Percentiles rank a stretch among this genome's conserved stretches.
phyloP scores from a whole-genome alignment of 1,284 basidiomycete genomes.

The Thelephora terrestris region DNA sequence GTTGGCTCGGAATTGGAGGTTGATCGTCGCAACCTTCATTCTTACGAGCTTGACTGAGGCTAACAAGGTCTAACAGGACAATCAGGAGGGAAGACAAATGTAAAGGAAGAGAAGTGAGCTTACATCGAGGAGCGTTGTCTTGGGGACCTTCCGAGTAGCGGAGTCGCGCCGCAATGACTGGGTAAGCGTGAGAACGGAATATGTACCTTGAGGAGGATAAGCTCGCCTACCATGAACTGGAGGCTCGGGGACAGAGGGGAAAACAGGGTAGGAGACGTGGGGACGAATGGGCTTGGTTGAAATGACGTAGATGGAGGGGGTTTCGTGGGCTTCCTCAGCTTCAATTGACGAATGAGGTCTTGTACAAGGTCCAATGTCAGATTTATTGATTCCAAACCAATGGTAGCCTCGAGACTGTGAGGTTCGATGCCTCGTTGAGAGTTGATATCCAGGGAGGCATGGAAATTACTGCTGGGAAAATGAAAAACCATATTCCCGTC shows the following conservation, averaged over 20 bases:
- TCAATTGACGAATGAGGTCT: conserved; percentile 25
- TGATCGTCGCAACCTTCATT: neutral
- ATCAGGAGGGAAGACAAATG: no score
- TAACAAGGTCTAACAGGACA: neutral
- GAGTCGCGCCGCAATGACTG: no score
- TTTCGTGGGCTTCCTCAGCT: conserved; percentile 13
- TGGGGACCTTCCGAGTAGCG: no score
- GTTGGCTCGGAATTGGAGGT: neutral
- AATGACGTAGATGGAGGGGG: conserved; percentile 26
- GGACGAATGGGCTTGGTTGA: conserved; percentile 17
- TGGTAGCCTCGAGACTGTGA: conserved; percentile 38
- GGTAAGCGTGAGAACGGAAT: no score
- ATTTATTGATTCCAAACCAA: conserved; percentile 37
- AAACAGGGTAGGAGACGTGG: conserved; percentile 3
- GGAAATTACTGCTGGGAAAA: conserved; percentile 35
- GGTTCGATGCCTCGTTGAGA: conserved; percentile 46
- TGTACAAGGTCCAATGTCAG: conserved; percentile 39
- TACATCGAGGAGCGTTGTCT: no score
- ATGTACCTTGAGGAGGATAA: no score
- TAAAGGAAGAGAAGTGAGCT: no score
- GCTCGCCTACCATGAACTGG: conserved; percentile 15
- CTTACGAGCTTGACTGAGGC: neutral
- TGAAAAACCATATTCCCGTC: conserved; percentile 28
- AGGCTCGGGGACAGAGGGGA: conserved; percentile 23
- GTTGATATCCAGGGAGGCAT: conserved; percentile 43